Conservation (phyloP, 2,329 filamentous ascomycete species). For the Emmonsia crescens region DNA sequence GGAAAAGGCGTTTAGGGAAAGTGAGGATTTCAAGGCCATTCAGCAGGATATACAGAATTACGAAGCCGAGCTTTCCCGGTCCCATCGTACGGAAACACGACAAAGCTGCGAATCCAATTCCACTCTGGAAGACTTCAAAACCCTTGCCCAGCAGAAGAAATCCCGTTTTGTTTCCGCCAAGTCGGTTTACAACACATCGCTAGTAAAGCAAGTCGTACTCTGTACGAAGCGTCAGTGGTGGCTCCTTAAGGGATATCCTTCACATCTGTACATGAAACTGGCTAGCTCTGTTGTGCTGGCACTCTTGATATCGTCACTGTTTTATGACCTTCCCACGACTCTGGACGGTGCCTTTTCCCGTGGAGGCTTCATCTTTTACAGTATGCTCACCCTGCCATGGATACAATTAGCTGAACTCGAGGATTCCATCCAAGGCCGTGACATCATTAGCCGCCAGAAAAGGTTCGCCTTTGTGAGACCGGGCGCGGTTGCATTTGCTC, state of each 20-base stretch:
- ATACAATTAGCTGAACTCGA: conserved; percentile 64
- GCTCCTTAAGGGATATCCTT: conserved; percentile 60
- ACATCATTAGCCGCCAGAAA: conserved; percentile 54
- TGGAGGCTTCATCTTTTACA: conserved; percentile 52
- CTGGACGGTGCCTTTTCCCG: conserved; percentile 49
- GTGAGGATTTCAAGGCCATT: conserved; percentile 46
- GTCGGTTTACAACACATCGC: conserved; percentile 62
- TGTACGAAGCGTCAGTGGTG: conserved; percentile 58
- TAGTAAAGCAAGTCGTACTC: conserved; percentile 52
- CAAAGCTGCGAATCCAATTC: conserved; percentile 22
- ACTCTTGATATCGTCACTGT: conserved; percentile 63
- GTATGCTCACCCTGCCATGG: conserved; percentile 50
- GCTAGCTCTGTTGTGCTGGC: conserved; percentile 60
- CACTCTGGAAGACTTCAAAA: conserved; percentile 42
- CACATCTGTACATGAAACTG: conserved; percentile 60
- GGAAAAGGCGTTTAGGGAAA: conserved; percentile 53
- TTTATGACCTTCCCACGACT: conserved; percentile 50
- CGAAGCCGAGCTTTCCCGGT: conserved; percentile 40
- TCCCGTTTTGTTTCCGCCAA: conserved; percentile 45
- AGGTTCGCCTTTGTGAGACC: conserved; percentile 55
- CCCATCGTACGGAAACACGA: conserved; percentile 43
- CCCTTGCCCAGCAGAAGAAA: conserved; percentile 48
- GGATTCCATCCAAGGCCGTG: conserved; percentile 59
- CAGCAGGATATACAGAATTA: conserved; percentile 50
- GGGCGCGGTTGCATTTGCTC: conserved; percentile 47